Evolutionary conservation across 2,329 filamentous ascomycete species (phyloP), one percentile per base, ranked within the genome.

Genomic region (Pleochaeta shiraiana): DNA sequence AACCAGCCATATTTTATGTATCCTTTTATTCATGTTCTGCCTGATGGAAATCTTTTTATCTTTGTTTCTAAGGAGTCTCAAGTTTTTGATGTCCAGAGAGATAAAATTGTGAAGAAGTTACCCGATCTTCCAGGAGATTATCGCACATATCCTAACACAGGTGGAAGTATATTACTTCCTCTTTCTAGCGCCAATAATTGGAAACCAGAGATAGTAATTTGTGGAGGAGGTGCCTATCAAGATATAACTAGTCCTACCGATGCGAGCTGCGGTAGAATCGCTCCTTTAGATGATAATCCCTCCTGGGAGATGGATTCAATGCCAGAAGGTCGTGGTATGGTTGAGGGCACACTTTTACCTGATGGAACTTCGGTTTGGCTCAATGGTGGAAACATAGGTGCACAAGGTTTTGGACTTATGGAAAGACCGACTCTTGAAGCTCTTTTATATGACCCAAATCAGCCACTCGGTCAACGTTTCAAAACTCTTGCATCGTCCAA

Each of bases 1-100:
- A 82, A 81, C 68, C 79, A 83, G 71, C 82, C 82, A 16, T 83
- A 84, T 73, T 83, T 82, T 72, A 83, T 83, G 81, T 84, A 83
- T 69, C 82, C 82, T 2, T 83, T 83, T 71, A 73, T 84, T 33
- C 81, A 83, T 69, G 74, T 84, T 1, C 75, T 85, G 43, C 77
- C 75, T 37, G 77, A 83, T 70, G 81, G 81, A 12, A 78, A 73
- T 43, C 71, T 84, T 4, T 84, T 83, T 69, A 74, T 84, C 65
- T 82, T 82, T 70, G 76, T 77, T 19, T 74, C 81, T 37, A 83
- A 81, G 70, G 79, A 79, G 24, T 78, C 79, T 4, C 78, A 83
- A 68, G 74, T 79, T 64, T 83, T 83, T 72, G 77, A 81, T 68
- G 76, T 80, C 28, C 71, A 68, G 39, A 73, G 73, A 55, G 78